Percentiles rank a stretch among this genome's conserved stretches.
Conservation (phyloP, 2,329 filamentous ascomycete species). For the Aspergillus viridinutans region DNA sequence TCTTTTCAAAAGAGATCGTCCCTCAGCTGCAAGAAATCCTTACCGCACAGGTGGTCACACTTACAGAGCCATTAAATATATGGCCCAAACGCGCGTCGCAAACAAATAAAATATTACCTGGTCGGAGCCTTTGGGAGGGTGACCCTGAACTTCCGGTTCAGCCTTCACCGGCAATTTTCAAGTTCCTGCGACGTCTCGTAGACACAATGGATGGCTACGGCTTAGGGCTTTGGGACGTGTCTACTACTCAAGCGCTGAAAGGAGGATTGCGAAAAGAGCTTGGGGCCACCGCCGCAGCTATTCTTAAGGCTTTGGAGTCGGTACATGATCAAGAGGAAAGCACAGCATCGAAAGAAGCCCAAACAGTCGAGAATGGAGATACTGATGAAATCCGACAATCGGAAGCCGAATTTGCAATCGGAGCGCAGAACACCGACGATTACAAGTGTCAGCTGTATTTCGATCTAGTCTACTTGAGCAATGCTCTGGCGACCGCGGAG, state of each 20-base stretch:
- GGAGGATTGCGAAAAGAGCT: constrained; percentile 51
- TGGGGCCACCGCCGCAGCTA: constrained; percentile 18
- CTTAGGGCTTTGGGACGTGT: constrained; percentile 74
- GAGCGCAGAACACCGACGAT: constrained; percentile 21
- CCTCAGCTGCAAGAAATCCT: constrained; percentile 62
- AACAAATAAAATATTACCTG: constrained; percentile 51
- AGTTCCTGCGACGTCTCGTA: constrained; percentile 63
- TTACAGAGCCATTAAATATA: constrained; percentile 40
- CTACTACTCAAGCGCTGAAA: constrained; percentile 63
- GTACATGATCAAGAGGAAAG: not conserved
- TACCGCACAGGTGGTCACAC: constrained; percentile 49
- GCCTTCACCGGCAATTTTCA: constrained; percentile 70
- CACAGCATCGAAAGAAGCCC: not conserved
- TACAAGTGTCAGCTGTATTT: constrained; percentile 37
- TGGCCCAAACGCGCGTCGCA: constrained; percentile 45
- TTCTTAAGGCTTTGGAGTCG: constrained; percentile 18
- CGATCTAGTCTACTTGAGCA: constrained; percentile 31
- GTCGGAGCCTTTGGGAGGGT: constrained; percentile 75
- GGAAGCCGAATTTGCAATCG: not conserved
- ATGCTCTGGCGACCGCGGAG: constrained; percentile 20
- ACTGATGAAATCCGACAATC: not conserved
- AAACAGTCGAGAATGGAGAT: constrained; percentile 6
- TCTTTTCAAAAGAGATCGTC: constrained; percentile 59
- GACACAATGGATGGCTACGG: constrained; percentile 66
- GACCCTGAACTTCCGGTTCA: constrained; percentile 69